Evolutionary conservation across 2,329 filamentous ascomycete genomes (phyloP), one percentile per base, ranked within the genome.

Genomic region (Blastomyces emzantsi): DNA sequence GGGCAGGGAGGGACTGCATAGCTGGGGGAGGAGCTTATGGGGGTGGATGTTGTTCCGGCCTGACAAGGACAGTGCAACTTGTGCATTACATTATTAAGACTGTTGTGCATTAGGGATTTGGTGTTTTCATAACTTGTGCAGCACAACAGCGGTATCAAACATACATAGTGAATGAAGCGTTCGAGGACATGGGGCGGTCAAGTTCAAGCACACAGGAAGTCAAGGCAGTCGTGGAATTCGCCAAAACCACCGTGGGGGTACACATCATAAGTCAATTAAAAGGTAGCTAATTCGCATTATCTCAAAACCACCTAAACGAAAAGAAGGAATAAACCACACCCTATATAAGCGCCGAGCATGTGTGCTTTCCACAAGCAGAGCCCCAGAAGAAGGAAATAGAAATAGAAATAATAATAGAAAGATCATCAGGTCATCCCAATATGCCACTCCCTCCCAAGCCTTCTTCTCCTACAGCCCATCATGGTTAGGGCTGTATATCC

Each of bases 401-500:
- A 19, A 30, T 25, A 30, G 28, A 30, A 30, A 30, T 4, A 52
- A 15, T 2, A 30, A 52, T 39, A 45, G 19, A 8, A 19, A 45
- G 2, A 28, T 30, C 49, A 52, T 52, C 25, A 52, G 4, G 25
- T 52, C 49, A 30, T 52, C 49, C 7, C 49, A 30, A 52, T 28
- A 30, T 52, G 3, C 22, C 15, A 3, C 49, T 25, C 13, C 11
- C 22, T 25, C 11, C 25, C 13, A 25, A 25, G 25, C 13, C 25
- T 15, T 25, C 25, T 7, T 1, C 13, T 22, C 7, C 49, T 54
- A 54, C 13, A 54, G n/a, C 0, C 19, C 11, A 36, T 57, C 51
- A 19, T 57, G 25, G 17, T 19, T 11, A n/a, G 41, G 39, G 15
- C 36, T 19, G n/a, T 69, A 62, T 15, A 65, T 63, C 62, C 66